phyloP scores from a whole-genome alignment of 2,329 filamentous ascomycete genomes.

The Xylaria sp. region DNA sequence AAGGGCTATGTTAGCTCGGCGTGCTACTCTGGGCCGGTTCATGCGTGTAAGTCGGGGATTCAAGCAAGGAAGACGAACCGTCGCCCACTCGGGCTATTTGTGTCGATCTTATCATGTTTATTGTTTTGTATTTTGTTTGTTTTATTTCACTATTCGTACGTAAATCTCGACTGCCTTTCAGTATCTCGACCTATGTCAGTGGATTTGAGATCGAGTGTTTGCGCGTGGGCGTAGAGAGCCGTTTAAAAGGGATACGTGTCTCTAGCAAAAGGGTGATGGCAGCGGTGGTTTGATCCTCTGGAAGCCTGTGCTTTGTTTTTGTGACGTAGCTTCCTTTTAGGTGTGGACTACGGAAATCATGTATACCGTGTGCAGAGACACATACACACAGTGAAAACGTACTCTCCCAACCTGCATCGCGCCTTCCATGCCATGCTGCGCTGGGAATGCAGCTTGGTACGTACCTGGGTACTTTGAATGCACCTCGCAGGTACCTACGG shows the following conservation, averaged over 20 bases:
- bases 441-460: too few relatives aligned
- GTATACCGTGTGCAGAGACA: neutral
- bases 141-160: neutral
- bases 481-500: neutral
- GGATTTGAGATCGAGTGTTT: neutral
- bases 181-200: neutral
- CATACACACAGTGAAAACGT: neutral
- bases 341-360: neutral
- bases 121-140: neutral
- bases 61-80: conserved; percentile 46
- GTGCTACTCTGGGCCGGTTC: neutral
- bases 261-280: neutral
- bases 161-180: neutral
- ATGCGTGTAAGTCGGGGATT: neutral
- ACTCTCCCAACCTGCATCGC: neutral
- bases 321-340: neutral
- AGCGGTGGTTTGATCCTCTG: neutral
- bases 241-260: neutral
- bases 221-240: neutral
- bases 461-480: too few relatives aligned
- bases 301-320: neutral
- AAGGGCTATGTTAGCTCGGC: conserved; percentile 15
- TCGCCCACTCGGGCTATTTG: conserved; percentile 84
- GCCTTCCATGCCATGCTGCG: too few relatives aligned
- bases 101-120: conserved; percentile 77